phyloP scores from a whole-genome alignment of 1,284 basidiomycete genomes.

The Moesziomyces aphidis region DNA sequence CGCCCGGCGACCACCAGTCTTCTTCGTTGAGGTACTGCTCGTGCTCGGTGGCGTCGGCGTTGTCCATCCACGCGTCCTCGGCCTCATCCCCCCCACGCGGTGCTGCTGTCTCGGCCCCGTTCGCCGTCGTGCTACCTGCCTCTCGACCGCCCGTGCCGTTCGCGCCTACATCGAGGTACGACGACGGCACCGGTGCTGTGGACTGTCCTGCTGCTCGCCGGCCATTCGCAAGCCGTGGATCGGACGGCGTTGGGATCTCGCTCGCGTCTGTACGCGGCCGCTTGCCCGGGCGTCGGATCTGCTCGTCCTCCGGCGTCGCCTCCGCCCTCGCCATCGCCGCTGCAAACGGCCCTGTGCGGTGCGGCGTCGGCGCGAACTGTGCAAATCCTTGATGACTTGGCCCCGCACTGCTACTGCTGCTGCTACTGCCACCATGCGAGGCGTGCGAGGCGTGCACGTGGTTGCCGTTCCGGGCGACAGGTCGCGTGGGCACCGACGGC shows the following conservation, averaged over 20 bases:
- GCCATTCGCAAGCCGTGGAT: conserved; percentile 24
- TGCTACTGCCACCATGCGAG: not conserved
- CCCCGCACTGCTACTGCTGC: not conserved
- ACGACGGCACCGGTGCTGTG: conserved; percentile 12
- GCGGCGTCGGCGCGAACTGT: conserved; percentile 15
- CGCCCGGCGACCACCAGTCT: conserved; percentile 33
- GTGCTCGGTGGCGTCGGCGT: conserved; percentile 23
- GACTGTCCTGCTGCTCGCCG: not conserved
- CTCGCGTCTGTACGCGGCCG: conserved; percentile 12
- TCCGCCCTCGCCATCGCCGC: conserved; percentile 18
- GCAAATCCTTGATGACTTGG: conserved; percentile 7
- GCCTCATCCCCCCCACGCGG: conserved; percentile 11
- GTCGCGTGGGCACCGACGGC: conserved; percentile 22
- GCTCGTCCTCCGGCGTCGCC: conserved; percentile 43
- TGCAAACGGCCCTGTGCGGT: conserved; percentile 16
- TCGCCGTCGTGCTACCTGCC: conserved; percentile 1
- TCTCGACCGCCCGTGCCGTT: conserved; percentile 6
- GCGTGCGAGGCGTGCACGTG: conserved; percentile 3
- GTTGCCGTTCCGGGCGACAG: conserved; percentile 10
- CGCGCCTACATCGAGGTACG: conserved; percentile 20
- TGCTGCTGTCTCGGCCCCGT: conserved; percentile 7
- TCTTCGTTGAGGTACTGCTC: conserved; percentile 42
- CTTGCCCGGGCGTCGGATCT: conserved; percentile 44
- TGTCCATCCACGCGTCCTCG: conserved; percentile 39
- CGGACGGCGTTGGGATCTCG: conserved; percentile 10